Evolutionary conservation across 2,329 filamentous ascomycete species (phyloP).

Genomic region (Fusarium sublunatum): DNA sequence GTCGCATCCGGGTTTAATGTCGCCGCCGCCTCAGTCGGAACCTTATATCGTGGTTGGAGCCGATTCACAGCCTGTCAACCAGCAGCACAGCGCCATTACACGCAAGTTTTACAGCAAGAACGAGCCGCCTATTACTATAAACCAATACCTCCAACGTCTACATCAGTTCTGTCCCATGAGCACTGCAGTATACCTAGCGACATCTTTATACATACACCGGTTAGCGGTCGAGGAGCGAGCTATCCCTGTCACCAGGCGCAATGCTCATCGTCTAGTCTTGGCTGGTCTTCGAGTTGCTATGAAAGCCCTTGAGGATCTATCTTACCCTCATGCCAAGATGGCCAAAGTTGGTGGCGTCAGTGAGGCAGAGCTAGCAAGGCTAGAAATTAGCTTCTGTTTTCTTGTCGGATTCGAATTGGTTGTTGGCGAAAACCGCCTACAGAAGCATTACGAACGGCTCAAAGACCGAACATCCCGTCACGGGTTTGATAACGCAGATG

Average conservation of each 20-base stretch:
- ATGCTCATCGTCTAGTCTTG: conserved; percentile 86
- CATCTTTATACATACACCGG: conserved; percentile 86
- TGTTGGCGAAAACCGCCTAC: conserved; percentile 51
- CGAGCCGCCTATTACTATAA: conserved; percentile 82
- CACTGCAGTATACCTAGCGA: conserved; percentile 90
- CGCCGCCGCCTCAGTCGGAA: conserved; percentile 48
- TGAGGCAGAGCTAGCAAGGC: conserved; percentile 79
- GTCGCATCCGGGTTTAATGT: conserved; percentile 49
- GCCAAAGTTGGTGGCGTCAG: conserved; percentile 90
- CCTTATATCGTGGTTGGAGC: conserved; percentile 73
- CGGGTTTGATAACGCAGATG: conserved; percentile 42
- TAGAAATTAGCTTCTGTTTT: conserved; percentile 92
- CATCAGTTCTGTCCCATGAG: conserved; percentile 95
- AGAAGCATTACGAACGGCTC: conserved; percentile 51
- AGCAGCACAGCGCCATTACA: conserved; percentile 87
- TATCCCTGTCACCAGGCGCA: conserved; percentile 83
- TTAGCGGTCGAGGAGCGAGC: conserved; percentile 81
- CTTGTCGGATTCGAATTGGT: conserved; percentile 86
- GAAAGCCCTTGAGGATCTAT: conserved; percentile 94
- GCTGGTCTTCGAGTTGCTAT: conserved; percentile 88
- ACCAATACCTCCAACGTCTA: conserved; percentile 86
- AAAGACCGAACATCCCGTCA: conserved; percentile 46
- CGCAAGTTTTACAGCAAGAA: conserved; percentile 94
- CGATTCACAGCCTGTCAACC: conserved; percentile 76
- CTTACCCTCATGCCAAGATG: conserved; percentile 85